These are phyloP conservation scores for Beauveria caledonica DNA, from an alignment of 2,329 filamentous ascomycete species.

Conservation along the genomic window DNA sequence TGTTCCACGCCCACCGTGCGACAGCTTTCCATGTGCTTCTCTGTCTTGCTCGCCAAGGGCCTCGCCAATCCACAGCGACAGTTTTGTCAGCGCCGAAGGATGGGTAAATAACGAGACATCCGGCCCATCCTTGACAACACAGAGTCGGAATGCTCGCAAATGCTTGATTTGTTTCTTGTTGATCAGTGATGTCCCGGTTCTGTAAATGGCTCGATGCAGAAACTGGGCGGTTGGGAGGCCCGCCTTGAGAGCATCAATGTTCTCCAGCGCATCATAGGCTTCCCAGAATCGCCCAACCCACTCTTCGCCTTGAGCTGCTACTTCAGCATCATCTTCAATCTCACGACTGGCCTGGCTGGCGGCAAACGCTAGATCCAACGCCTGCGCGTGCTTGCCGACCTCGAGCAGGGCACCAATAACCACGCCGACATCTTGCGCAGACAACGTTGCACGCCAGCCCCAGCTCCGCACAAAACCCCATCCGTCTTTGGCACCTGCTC, in stretches of 20 bases:
- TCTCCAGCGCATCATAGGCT: conserved; percentile 62
- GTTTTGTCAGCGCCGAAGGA: conserved; percentile 83
- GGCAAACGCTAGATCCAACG: conserved; percentile 22
- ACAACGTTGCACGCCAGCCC: conserved; percentile 94
- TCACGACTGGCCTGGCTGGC: conserved; percentile 29
- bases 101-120: conserved; percentile 90
- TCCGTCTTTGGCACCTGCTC: conserved; percentile 70
- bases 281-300: conserved; percentile 63
- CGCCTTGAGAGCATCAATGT: conserved; percentile 66
- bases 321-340: conserved; percentile 39
- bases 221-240: conserved; percentile 79
- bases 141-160: conserved; percentile 86
- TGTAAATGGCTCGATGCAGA: conserved; percentile 84
- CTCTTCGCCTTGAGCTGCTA: conserved; percentile 49
- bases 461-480: conserved; percentile 97
- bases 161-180: conserved; percentile 93
- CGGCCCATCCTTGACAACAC: conserved; percentile 88
- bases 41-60: conserved; percentile 84
- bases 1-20: conserved; percentile 62
- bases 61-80: conserved; percentile 90
- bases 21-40: conserved; percentile 60
- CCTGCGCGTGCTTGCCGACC: conserved; percentile 58
- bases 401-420: conserved; percentile 88
- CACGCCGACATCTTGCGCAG: conserved; percentile 88
- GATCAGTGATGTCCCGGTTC: conserved; percentile 82